Evolutionary conservation across 441 rosid genomes (phyloP), one percentile per base, ranked within the genome.

Genomic region (Pelargonium myrrhifolium): DNA sequence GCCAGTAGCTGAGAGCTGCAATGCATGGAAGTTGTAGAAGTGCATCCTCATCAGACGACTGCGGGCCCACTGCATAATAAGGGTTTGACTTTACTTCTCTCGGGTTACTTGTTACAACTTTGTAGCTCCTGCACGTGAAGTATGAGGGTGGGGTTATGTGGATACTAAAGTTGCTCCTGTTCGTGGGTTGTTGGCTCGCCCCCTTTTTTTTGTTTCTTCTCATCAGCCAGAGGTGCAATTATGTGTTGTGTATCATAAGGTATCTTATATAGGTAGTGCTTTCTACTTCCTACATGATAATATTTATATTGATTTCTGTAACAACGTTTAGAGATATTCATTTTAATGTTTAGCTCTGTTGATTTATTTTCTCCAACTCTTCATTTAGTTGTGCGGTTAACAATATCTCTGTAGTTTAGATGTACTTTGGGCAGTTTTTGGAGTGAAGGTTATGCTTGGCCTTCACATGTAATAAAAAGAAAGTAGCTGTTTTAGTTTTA

Each of bases 171-270:
- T 62, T 67, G 65, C 74, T 59, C 64, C 66, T 76, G n/a, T 56
- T 45, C 65, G 51, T 31, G 68, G 77, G 71, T 70, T 68, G 61
- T 24, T 26, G 72, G 78, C 58, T 66, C 63, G 21, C 73, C 53
- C 69, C 14, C 40, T 68, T 70, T 66, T 67, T 45, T 17, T 26
- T 35, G 6, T 66, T 39, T 11, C n/a, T 47, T 70, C 55, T 22
- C 77, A 58, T 70, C 62, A 18, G 47, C 60, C 65, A 64, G 74
- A 76, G 74, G 63, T 78, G 69, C 65, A 79, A 65, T 73, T 67
- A 71, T 76, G 75, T n/a, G n/a, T n/a, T 85, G 64, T 59, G 85
- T 80, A 82, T 73, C 78, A 77, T 81, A 84, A 68, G 69, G 77
- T 73, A 74, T 77, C 76, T 62, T 74, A 79, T 77, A 78, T 68